These are phyloP conservation scores for Exserohilum turcica DNA, from an alignment of 2,329 filamentous ascomycete genomes.

Conservation along the genomic window DNA sequence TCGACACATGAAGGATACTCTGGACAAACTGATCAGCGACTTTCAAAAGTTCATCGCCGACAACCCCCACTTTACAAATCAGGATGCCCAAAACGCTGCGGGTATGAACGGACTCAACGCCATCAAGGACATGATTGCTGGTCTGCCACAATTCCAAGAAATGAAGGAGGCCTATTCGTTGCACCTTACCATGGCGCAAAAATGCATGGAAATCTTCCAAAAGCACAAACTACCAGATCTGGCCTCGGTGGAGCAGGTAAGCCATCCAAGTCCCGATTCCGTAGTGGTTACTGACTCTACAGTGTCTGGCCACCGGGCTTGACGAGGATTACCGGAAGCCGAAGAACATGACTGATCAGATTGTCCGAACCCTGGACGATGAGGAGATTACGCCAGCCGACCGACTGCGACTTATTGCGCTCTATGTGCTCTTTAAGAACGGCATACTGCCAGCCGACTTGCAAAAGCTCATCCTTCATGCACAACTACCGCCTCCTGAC, in stretches of 20 bases:
- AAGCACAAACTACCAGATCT: slow-evolving; percentile 83
- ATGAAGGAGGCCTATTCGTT: slow-evolving; percentile 95
- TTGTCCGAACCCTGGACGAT: slow-evolving; percentile 88
- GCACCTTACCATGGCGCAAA: slow-evolving; percentile 94
- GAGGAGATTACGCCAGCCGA: slow-evolving; percentile 73
- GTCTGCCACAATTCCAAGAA: slow-evolving; percentile 90
- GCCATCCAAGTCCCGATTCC: not conserved
- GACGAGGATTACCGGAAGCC: slow-evolving; percentile 92
- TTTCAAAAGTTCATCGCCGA: slow-evolving; percentile 90
- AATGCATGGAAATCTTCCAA: slow-evolving; percentile 94
- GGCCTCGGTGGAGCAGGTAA: slow-evolving; percentile 80
- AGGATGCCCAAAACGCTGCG: slow-evolving; percentile 68
- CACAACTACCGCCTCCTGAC: slow-evolving; percentile 75
- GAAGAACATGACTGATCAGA: slow-evolving; percentile 83
- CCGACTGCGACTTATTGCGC: slow-evolving; percentile 79
- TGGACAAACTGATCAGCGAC: slow-evolving; percentile 88
- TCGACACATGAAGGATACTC: slow-evolving; percentile 96
- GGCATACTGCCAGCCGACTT: slow-evolving; percentile 85
- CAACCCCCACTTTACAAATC: slow-evolving; percentile 89
- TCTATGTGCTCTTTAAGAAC: slow-evolving; percentile 85
- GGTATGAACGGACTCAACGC: slow-evolving; percentile 87
- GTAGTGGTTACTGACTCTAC: slow-evolving; percentile 2
- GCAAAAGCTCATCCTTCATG: slow-evolving; percentile 80
- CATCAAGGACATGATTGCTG: slow-evolving; percentile 96
- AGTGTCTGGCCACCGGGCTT: slow-evolving; percentile 83